Evolutionary conservation across 2,329 filamentous ascomycete genomes (phyloP).

Genomic region (Paramyrothecium roridum): DNA sequence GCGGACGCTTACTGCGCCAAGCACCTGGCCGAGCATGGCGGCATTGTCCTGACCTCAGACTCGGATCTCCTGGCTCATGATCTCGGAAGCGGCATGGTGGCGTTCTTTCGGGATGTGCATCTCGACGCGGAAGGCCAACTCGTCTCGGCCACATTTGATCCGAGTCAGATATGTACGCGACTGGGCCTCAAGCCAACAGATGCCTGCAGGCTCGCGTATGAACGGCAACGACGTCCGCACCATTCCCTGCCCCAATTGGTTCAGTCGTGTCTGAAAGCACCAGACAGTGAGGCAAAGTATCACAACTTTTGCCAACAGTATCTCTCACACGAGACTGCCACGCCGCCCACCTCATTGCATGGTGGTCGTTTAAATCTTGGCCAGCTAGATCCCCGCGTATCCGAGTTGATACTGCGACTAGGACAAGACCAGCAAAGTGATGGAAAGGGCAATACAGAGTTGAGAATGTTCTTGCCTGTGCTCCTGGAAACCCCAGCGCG

Average conservation of each 20-base stretch:
- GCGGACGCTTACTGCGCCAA: conserved; percentile 79
- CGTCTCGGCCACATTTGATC: conserved; percentile 24
- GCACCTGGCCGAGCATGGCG: conserved; percentile 51
- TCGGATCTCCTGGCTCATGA: conserved; percentile 80
- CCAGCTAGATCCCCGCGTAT: conserved; percentile 33
- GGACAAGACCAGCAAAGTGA: conserved; percentile 9
- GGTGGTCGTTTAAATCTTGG: conserved; percentile 11
- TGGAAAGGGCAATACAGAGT: conserved; percentile 10
- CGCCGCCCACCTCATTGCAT: conserved; percentile 10
- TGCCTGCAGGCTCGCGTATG: conserved; percentile 31
- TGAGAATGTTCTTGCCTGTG: conserved; percentile 62
- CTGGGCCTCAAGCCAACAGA: conserved; percentile 33
- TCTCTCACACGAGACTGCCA: conserved; percentile 13
- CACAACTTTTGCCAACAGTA: conserved; percentile 29
- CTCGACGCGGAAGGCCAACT: conserved; percentile 17
- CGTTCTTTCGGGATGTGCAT: conserved; percentile 66
- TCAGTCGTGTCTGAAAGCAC: conserved; percentile 17
- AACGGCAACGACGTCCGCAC: conserved; percentile 22
- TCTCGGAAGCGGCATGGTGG: conserved; percentile 61
- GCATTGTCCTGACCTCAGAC: conserved; percentile 73
- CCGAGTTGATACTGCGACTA: conserved; percentile 33
- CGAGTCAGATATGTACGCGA: conserved; percentile 33
- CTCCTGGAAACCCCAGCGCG: conserved; percentile 55
- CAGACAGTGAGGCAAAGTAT: conserved; percentile 18
- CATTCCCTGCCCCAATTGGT: conserved; percentile 25